Evolutionary conservation across 2,329 filamentous ascomycete genomes (phyloP).

Genomic region (Bertia moriformis): DNA sequence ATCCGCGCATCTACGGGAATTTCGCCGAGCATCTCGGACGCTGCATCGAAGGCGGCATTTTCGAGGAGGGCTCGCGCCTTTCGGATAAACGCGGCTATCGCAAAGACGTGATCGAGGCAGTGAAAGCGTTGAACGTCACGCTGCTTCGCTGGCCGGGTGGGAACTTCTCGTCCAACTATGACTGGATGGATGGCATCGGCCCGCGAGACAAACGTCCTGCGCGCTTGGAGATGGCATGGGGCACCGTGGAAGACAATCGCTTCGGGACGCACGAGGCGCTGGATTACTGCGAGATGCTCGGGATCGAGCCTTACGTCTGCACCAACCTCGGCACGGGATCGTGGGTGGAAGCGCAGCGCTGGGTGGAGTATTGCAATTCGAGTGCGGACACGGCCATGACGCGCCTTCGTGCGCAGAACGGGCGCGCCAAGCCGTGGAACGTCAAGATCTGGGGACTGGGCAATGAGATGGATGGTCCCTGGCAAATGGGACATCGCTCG

Average conservation of each 20-base stretch:
- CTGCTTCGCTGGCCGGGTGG: slow-evolving; percentile 71
- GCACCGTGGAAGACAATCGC: slow-evolving; percentile 60
- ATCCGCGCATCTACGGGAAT: too few relatives aligned
- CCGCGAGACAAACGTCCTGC: slow-evolving; percentile 53
- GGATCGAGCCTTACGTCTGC: slow-evolving; percentile 65
- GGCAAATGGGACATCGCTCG: slow-evolving; percentile 54
- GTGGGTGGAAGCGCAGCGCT: slow-evolving; percentile 34
- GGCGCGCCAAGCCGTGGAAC: slow-evolving; percentile 62
- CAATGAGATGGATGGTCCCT: slow-evolving; percentile 58
- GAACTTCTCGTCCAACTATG: slow-evolving; percentile 74
- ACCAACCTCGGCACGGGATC: slow-evolving; percentile 70
- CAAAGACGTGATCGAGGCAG: slow-evolving; percentile 60
- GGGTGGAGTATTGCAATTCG: slow-evolving; percentile 79
- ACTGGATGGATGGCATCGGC: slow-evolving; percentile 72
- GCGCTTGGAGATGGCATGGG: slow-evolving; percentile 63
- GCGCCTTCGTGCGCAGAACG: slow-evolving; percentile 63
- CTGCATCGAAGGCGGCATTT: slow-evolving; percentile 77
- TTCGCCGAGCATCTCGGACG: slow-evolving; percentile 79
- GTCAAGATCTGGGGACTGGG: slow-evolving; percentile 79
- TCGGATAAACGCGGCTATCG: slow-evolving; percentile 64
- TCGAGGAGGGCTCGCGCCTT: slow-evolving; percentile 61
- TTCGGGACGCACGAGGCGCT: slow-evolving; percentile 82
- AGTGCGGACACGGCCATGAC: slow-evolving; percentile 67
- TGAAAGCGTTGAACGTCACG: slow-evolving; percentile 61
- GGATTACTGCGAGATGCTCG: slow-evolving; percentile 60